Percentiles rank a stretch among this genome's conserved stretches.
phyloP scores from a whole-genome alignment of 1,139 yeast species.

The Geotrichum fermentans region DNA sequence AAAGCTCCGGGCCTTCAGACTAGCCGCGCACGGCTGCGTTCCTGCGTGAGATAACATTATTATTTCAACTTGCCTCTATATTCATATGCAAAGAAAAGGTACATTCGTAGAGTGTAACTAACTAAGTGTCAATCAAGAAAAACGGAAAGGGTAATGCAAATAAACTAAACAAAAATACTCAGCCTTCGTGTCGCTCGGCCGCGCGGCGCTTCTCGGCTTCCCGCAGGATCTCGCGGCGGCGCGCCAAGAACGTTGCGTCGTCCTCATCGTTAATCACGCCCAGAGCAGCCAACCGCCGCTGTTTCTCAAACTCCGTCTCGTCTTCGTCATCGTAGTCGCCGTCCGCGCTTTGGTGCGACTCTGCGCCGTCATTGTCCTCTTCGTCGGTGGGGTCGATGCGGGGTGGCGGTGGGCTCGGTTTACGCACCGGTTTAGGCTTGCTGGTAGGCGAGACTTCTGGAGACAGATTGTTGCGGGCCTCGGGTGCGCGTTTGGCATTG shows the following conservation, averaged over 20 bases:
- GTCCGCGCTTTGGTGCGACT: not conserved
- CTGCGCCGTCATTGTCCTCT: not conserved
- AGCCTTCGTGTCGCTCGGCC: no score
- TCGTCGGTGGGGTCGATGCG: not conserved
- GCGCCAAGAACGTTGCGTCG: not conserved
- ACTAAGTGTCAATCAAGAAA: no score
- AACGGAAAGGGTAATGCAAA: no score
- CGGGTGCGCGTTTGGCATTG: not conserved
- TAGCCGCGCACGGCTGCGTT: no score
- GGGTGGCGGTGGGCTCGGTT: not conserved
- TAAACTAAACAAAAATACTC: no score
- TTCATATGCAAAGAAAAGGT: no score
- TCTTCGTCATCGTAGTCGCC: slow-evolving; percentile 1
- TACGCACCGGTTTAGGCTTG: not conserved
- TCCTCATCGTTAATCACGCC: not conserved
- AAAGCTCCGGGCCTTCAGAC: no score
- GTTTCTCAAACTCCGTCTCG: slow-evolving; percentile 2
- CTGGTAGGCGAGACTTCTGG: slow-evolving; percentile 2
- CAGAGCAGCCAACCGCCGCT: slow-evolving; percentile 1
- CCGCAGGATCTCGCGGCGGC: not conserved
- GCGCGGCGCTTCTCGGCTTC: not conserved
- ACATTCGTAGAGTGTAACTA: no score
- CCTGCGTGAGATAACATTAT: no score
- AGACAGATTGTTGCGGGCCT: not conserved
- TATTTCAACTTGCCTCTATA: no score